Percentiles rank a stretch among this genome's conserved stretches.
Evolutionary conservation across 306 rosid genomes (phyloP).

Genomic region (Acmispon strigosus): DNA sequence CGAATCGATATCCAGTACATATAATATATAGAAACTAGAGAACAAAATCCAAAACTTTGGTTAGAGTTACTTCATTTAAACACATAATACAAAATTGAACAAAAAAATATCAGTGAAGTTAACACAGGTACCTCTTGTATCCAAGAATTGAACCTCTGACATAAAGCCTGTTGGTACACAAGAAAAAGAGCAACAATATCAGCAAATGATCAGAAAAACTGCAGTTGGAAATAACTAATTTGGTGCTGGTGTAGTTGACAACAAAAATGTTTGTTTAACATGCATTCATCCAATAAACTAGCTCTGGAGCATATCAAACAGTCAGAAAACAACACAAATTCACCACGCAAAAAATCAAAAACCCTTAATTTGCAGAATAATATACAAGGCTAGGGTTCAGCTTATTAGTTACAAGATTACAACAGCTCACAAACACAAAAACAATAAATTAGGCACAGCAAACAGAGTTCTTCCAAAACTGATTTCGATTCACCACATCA

Average conservation of each 20-base stretch:
- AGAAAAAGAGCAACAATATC: background rate
- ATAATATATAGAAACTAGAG: background rate
- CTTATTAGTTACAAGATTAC: background rate
- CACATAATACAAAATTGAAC: background rate
- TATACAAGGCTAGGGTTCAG: background rate
- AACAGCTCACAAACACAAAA: no score
- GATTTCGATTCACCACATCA: background rate
- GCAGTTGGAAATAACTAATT: background rate
- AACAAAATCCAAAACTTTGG: background rate
- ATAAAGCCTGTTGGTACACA: constrained; percentile 56
- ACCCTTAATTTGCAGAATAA: background rate
- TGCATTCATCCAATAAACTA: background rate
- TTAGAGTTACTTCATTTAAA: background rate
- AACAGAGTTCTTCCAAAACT: background rate
- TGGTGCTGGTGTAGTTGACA: background rate
- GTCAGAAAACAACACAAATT: background rate
- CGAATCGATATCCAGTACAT: background rate
- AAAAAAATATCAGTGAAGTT: background rate
- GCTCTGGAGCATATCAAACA: background rate
- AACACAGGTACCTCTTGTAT: constrained; percentile 65
- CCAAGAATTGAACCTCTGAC: constrained; percentile 81
- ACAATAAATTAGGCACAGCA: no score
- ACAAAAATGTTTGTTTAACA: background rate
- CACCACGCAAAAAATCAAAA: background rate
- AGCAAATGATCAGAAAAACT: background rate